Evolutionary conservation across 1,139 yeast genomes (phyloP).

Genomic region (Yamadazyma songkhlaensis): DNA sequence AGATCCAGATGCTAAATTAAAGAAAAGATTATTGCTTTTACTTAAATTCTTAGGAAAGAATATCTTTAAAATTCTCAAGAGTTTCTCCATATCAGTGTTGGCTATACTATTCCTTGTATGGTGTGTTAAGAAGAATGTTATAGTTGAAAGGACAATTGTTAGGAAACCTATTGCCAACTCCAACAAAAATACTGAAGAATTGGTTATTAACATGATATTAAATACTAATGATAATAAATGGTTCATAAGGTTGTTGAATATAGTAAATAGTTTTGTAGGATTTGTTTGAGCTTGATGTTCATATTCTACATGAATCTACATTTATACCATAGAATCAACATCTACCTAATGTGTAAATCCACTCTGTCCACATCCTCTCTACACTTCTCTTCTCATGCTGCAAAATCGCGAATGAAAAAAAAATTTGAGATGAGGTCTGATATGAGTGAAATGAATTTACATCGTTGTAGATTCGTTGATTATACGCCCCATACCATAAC

Average conservation of each 20-base stretch:
- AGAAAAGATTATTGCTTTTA: conserved; percentile 21
- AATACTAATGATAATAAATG: conserved; percentile 46
- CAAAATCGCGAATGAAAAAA: conserved; percentile 8
- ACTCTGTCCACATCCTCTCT: too few species aligned
- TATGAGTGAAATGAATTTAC: conserved; percentile 58
- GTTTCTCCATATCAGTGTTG: conserved; percentile 35
- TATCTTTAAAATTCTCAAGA: conserved; percentile 29
- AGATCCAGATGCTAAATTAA: conserved; percentile 25
- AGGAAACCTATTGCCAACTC: conserved; percentile 24
- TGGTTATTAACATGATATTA: conserved; percentile 44
- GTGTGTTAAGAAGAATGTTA: conserved; percentile 43
- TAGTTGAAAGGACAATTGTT: conserved; percentile 40
- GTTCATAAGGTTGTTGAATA: conserved; percentile 39
- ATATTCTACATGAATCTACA: too few species aligned
- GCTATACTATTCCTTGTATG: conserved; percentile 42
- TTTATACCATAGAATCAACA: too few species aligned
- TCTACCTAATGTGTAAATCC: too few species aligned
- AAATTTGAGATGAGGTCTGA: conserved; percentile 15
- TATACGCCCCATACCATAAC: conserved; percentile 85
- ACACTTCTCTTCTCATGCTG: background rate
- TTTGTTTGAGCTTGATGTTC: conserved; percentile 25
- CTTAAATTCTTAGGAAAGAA: conserved; percentile 29
- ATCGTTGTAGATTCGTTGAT: conserved; percentile 91
- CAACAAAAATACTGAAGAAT: conserved; percentile 32
- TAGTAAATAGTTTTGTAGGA: conserved; percentile 44